A percentile compares a stretch with the other conserved stretches of the same genome.
Conservation (phyloP, 441 rosid genomes). For the Monsonia emarginata region DNA sequence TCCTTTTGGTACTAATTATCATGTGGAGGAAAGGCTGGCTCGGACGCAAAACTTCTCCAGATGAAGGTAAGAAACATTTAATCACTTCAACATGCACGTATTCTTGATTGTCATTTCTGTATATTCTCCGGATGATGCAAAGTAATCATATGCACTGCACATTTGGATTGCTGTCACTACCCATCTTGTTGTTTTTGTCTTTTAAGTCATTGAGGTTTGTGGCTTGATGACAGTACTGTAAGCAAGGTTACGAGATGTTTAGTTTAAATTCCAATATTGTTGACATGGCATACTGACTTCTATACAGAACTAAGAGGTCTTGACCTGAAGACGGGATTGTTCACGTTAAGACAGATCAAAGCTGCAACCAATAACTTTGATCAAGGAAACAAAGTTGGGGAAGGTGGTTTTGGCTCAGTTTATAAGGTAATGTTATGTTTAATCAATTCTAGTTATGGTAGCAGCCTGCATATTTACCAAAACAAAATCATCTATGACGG, state of each 20-base stretch:
- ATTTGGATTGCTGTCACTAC: too few relatives aligned
- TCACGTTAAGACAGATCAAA: constrained; percentile 56
- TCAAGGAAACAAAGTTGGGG: constrained; percentile 53
- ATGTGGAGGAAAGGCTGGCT: constrained; percentile 47
- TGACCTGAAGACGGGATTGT: constrained; percentile 64
- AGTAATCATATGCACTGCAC: too few relatives aligned
- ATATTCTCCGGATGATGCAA: too few relatives aligned
- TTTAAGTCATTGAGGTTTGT: too few relatives aligned
- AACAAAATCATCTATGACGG: not conserved
- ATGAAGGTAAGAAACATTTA: constrained; percentile 40
- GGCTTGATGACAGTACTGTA: too few relatives aligned
- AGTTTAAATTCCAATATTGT: too few relatives aligned
- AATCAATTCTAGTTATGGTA: not conserved
- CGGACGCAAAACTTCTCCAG: constrained; percentile 41
- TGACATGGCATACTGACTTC: constrained; percentile 17
- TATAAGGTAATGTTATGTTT: constrained; percentile 36
- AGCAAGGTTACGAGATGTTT: too few relatives aligned
- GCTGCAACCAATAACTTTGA: constrained; percentile 73
- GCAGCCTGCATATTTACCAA: not conserved
- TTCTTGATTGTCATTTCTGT: too few relatives aligned
- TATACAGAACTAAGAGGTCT: constrained; percentile 47
- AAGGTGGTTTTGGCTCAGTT: constrained; percentile 84
- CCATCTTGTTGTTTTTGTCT: too few relatives aligned
- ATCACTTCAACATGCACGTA: not conserved
- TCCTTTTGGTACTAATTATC: constrained; percentile 32